phyloP scores from a whole-genome alignment of 176 grass and related monocot species.

The Oryza meyeriana region DNA sequence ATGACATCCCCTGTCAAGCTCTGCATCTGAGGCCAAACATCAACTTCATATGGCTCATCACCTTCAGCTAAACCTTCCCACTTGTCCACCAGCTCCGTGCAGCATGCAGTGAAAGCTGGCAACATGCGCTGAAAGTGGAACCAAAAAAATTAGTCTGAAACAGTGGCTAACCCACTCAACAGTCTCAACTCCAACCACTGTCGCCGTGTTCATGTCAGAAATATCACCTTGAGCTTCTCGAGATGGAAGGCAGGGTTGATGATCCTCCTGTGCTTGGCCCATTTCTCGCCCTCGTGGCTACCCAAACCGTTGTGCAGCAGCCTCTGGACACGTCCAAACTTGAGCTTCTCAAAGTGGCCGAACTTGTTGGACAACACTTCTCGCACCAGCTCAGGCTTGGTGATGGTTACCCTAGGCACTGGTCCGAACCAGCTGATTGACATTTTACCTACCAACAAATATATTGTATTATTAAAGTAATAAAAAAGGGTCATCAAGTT shows the following conservation, averaged over 20 bases:
- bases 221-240: conserved; percentile 54
- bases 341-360: conserved; percentile 37
- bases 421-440: no score
- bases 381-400: conserved; percentile 29
- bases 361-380: conserved; percentile 51
- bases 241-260: conserved; percentile 54
- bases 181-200: neutral
- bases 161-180: neutral
- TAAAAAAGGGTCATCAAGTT: no score
- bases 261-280: conserved; percentile 63
- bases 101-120: conserved; percentile 52
- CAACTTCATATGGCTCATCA: conserved; percentile 40
- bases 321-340: no score
- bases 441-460: no score
- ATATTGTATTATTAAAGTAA: no score
- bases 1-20: conserved; percentile 74
- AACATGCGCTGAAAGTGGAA: conserved; percentile 46
- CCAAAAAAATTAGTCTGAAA: neutral
- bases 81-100: conserved; percentile 41
- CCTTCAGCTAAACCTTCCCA: conserved; percentile 41
- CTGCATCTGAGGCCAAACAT: conserved; percentile 53
- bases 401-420: neutral
- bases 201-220: neutral
- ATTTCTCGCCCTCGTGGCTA: conserved; percentile 50
- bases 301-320: no score